These are phyloP conservation scores for Didymella exigua DNA, from an alignment of 2,329 filamentous ascomycete genomes.

Conservation along the genomic window DNA sequence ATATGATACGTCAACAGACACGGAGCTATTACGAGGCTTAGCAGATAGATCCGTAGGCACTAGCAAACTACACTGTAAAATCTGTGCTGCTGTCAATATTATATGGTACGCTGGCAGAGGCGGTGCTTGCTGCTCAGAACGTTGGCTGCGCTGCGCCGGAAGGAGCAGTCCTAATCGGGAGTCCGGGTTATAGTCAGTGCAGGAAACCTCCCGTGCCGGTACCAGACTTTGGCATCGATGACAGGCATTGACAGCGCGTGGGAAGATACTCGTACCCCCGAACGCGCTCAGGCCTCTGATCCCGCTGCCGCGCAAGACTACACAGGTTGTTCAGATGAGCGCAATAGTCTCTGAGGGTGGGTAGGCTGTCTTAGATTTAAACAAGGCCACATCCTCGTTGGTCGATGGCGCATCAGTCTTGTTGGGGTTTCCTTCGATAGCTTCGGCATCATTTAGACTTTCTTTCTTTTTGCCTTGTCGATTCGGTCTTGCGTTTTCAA, in stretches of 20 bases:
- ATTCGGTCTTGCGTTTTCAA: constrained; percentile 21
- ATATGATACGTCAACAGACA: constrained; percentile 21
- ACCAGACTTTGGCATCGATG: constrained; percentile 18
- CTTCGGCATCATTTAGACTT: constrained; percentile 29
- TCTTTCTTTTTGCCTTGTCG: constrained; percentile 18
- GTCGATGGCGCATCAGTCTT: constrained; percentile 2
- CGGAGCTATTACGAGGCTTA: constrained; percentile 22
- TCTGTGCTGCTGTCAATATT: constrained; percentile 19
- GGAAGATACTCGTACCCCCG: constrained; percentile 13
- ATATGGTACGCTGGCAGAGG: constrained; percentile 19
- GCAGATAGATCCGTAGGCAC: constrained; percentile 16
- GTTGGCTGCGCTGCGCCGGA: constrained; percentile 1
- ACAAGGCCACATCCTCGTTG: constrained; percentile 5
- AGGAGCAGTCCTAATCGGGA: background rate
- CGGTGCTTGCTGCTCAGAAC: constrained; percentile 19
- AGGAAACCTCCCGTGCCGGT: constrained; percentile 24
- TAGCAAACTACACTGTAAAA: constrained; percentile 35
- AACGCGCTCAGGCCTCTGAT: constrained; percentile 21
- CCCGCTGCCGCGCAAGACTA: constrained; percentile 21
- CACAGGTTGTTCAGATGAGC: constrained; percentile 25
- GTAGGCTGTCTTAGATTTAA: constrained; percentile 26
- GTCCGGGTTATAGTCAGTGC: background rate
- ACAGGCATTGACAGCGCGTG: background rate
- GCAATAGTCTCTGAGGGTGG: constrained; percentile 11
- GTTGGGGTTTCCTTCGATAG: constrained; percentile 17